phyloP scores from a whole-genome alignment of 1,139 yeast genomes.

The Diutina ranongensis region DNA sequence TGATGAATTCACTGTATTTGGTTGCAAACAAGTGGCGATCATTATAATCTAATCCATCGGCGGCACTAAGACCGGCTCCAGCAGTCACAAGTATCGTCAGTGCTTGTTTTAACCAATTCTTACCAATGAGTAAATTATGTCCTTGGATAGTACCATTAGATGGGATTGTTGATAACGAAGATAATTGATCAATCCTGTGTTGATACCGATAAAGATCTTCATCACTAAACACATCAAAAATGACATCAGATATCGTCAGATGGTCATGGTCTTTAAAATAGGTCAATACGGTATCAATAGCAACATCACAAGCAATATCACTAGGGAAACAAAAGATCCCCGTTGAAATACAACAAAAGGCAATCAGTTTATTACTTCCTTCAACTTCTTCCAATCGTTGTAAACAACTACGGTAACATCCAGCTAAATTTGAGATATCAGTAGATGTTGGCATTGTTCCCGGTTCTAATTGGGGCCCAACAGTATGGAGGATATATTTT shows the following conservation, averaged over 20 bases:
- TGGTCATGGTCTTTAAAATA: neutral
- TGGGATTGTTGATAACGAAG: neutral
- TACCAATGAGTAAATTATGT: neutral
- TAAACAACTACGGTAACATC: neutral
- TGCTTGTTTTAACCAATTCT: neutral
- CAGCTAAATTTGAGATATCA: neutral
- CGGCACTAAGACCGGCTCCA: constrained; percentile 3
- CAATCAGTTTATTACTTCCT: neutral
- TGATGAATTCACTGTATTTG: neutral
- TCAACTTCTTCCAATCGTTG: neutral
- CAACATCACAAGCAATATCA: neutral
- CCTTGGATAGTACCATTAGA: neutral
- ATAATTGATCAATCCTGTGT: neutral
- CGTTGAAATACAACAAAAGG: constrained; percentile 1
- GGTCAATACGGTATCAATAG: neutral
- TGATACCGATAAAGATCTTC: neutral
- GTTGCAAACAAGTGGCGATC: neutral
- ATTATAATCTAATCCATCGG: constrained; percentile 3
- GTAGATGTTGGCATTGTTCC: neutral
- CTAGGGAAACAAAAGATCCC: neutral
- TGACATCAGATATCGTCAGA: neutral
- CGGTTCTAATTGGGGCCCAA: neutral
- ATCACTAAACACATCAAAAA: neutral
- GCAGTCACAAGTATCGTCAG: neutral
- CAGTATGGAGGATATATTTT: neutral